Evolutionary conservation across 192 early-diverging fungal genomes (phyloP), one percentile per base, ranked within the genome.

Genomic region (Backusella morwellensis): DNA sequence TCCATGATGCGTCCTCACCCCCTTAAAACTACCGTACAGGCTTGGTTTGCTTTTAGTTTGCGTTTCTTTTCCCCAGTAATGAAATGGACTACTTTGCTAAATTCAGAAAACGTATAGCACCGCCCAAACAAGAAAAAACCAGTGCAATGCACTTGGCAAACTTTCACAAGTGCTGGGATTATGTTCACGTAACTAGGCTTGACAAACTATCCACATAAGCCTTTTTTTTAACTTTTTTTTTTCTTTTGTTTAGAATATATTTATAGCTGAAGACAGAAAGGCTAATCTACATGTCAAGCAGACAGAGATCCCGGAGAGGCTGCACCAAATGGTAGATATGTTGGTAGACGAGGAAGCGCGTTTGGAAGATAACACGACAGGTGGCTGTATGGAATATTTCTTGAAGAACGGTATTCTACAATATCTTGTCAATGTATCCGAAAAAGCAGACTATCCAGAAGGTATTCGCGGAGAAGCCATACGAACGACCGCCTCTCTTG

Each of bases 331-430:
- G 92, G 91, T 96, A 9, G 94, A 96, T 79, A 85, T 97, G 72
- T 86, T 98, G n/a, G 92, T 96, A 4, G 93, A 96, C 81, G 96
- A 98, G 86, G 93, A 94, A 70, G 86, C 93, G 6, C 83, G 90
- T 41, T 82, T 89, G 32, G 94, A 95, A 79, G 92, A 92, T 68
- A 88, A 86, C 47, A 79, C 83, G 1, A 93, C 93, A 1, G 96
- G 94, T 35, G 91, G 93, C 0, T 97, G 95, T 81, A 95, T 96
- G 86, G 97, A 98, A 79, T 90, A 93, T 52, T 93, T 97, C 70
- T 85, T 98, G 75, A 93, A 91, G 63, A 95, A 94, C 75, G 89
- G 90, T 74, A 86, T 98, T 35, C 81, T 98, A n/a, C 88, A 87
- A 17, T 86, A 92, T 67, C 86, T 98, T 67, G 95, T 97, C 59